Evolutionary conservation across 1,139 yeast genomes (phyloP).

Genomic region (Pneumocystis canis): DNA sequence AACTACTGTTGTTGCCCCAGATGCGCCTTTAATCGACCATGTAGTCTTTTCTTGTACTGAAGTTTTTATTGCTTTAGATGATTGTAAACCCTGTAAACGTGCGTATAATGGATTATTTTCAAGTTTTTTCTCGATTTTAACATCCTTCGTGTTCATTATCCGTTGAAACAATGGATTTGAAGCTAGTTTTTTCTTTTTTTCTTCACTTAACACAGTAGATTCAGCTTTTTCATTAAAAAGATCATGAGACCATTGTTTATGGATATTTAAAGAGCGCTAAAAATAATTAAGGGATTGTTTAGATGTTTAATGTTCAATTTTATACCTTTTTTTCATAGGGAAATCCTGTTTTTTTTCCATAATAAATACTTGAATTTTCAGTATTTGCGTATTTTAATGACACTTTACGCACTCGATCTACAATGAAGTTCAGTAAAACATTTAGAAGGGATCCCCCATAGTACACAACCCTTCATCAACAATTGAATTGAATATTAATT

Average conservation of each 20-base stretch:
- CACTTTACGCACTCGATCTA: neutral
- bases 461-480: neutral
- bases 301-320: neutral
- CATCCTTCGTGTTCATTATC: neutral
- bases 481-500: neutral
- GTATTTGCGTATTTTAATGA: neutral
- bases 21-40: constrained; percentile 13
- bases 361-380: neutral
- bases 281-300: constrained; percentile 6
- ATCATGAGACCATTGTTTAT: neutral
- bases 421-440: neutral
- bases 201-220: neutral
- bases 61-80: neutral
- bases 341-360: neutral
- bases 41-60: neutral
- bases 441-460: neutral
- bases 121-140: constrained; percentile 4
- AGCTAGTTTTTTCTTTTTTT: neutral
- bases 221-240: neutral
- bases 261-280: constrained; percentile 13
- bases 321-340: neutral
- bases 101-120: constrained; percentile 12
- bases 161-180: neutral
- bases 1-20: constrained; percentile 12
- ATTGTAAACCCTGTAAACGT: constrained; percentile 11